Conservation (phyloP, 1,139 yeast species). For the Candida frijolesensis region DNA sequence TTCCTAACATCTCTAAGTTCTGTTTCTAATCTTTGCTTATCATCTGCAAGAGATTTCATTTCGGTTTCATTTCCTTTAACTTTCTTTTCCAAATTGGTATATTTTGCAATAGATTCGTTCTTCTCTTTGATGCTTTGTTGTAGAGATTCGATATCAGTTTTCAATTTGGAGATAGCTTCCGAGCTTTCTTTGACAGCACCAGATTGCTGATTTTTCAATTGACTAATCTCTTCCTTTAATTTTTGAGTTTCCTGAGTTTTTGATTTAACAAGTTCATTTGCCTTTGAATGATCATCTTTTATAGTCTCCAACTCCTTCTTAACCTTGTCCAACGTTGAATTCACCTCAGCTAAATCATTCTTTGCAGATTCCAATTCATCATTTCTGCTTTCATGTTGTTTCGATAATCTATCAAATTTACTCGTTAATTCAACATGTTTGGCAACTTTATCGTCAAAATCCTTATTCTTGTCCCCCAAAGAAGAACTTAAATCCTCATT, state of each 20-base stretch:
- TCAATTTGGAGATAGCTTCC: conserved; percentile 3
- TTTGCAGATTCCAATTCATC: conserved; percentile 1
- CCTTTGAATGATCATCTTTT: conserved; percentile 3
- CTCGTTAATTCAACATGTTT: conserved; percentile 3
- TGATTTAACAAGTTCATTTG: conserved; percentile 5
- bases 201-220: conserved; percentile 5
- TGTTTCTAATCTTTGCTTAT: neutral
- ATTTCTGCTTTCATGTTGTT: conserved; percentile 9
- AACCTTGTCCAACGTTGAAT: neutral
- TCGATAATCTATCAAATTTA: conserved; percentile 7
- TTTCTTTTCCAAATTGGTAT: neutral
- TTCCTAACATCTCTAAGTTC: conserved; percentile 3
- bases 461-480: conserved; percentile 5
- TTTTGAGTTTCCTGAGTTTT: conserved; percentile 12
- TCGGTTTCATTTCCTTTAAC: neutral
- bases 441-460: neutral
- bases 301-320: conserved; percentile 11
- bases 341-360: conserved; percentile 1
- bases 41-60: neutral
- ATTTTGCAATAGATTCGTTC: neutral
- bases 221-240: conserved; percentile 24
- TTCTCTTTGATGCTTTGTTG: conserved; percentile 5
- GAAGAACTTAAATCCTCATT: conserved; percentile 10
- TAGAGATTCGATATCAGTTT: conserved; percentile 5
- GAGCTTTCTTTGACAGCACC: neutral